phyloP scores from a whole-genome alignment of 352 stramenopile species.

The Phytophthora melonis region DNA sequence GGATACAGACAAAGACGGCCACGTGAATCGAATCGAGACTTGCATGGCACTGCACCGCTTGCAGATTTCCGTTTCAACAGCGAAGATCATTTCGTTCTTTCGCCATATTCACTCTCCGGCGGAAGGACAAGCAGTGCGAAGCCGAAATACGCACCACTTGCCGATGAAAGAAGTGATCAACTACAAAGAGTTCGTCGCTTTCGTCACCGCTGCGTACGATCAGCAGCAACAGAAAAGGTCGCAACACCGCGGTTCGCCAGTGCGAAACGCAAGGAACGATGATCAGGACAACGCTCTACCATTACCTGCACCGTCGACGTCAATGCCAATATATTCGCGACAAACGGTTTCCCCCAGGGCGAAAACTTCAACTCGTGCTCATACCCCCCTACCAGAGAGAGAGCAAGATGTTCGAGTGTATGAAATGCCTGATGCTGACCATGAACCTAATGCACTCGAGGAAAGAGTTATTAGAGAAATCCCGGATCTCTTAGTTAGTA shows the following conservation, averaged over 20 bases:
- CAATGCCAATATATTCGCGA: slow-evolving; percentile 35
- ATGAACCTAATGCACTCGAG: slow-evolving; percentile 22
- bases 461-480: slow-evolving; percentile 37
- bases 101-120: slow-evolving; percentile 47
- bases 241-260: not conserved
- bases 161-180: slow-evolving; percentile 74
- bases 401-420: slow-evolving; percentile 28
- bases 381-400: not conserved
- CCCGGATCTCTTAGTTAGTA: slow-evolving; percentile 46
- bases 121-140: slow-evolving; percentile 7
- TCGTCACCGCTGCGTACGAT: slow-evolving; percentile 66
- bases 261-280: not conserved
- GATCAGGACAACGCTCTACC: not conserved
- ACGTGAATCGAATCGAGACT: slow-evolving; percentile 76
- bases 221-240: slow-evolving; percentile 38
- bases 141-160: slow-evolving; percentile 16
- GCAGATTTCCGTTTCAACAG: slow-evolving; percentile 64
- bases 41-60: slow-evolving; percentile 80
- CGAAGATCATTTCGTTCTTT: slow-evolving; percentile 78
- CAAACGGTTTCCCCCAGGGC: slow-evolving; percentile 4
- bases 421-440: slow-evolving; percentile 21
- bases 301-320: slow-evolving; percentile 25
- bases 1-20: slow-evolving; percentile 71
- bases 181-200: slow-evolving; percentile 82
- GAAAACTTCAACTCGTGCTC: not conserved